phyloP scores from a whole-genome alignment of 1,284 basidiomycete species.

The Cryptococcus jaspeensis region DNA sequence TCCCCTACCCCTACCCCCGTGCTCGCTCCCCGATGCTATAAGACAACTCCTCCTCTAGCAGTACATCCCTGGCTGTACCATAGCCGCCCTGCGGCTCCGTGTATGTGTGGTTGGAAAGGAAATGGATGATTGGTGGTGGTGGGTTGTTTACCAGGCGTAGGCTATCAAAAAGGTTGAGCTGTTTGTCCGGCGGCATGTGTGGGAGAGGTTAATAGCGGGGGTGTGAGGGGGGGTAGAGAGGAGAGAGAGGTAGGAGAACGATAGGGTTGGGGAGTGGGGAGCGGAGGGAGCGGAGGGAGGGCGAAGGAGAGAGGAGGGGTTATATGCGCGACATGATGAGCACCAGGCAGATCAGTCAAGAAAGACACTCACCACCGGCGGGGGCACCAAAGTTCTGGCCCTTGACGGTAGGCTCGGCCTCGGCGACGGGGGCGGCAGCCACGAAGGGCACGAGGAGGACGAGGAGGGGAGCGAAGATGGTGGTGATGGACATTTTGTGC shows the following conservation, averaged over 20 bases:
- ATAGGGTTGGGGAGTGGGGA: neutral
- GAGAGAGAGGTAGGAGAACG: neutral
- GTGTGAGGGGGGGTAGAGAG: neutral
- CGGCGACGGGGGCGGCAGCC: constrained; percentile 4
- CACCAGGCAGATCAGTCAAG: neutral
- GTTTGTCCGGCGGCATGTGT: too few species aligned
- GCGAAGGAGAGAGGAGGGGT: neutral
- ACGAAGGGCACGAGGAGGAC: constrained; percentile 7
- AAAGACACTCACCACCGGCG: constrained; percentile 11
- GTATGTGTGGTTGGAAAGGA: too few species aligned
- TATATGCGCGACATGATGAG: neutral
- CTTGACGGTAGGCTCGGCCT: neutral
- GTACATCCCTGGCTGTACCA: too few species aligned
- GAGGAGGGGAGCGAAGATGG: constrained; percentile 6
- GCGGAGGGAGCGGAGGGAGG: neutral
- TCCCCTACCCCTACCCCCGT: too few species aligned
- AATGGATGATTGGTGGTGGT: too few species aligned
- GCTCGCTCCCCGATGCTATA: too few species aligned
- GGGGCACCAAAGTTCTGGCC: constrained; percentile 2
- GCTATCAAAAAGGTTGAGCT: neutral
- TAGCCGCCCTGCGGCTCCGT: too few species aligned
- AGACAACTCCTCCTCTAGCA: too few species aligned
- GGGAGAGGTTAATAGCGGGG: neutral
- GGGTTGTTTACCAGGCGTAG: constrained; percentile 3
- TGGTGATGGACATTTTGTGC: constrained; percentile 8